Evolutionary conservation across 495 filamentous ascomycete genomes (phyloP), one percentile per base, ranked within the genome.

Genomic region (Choiromyces venosus): DNA sequence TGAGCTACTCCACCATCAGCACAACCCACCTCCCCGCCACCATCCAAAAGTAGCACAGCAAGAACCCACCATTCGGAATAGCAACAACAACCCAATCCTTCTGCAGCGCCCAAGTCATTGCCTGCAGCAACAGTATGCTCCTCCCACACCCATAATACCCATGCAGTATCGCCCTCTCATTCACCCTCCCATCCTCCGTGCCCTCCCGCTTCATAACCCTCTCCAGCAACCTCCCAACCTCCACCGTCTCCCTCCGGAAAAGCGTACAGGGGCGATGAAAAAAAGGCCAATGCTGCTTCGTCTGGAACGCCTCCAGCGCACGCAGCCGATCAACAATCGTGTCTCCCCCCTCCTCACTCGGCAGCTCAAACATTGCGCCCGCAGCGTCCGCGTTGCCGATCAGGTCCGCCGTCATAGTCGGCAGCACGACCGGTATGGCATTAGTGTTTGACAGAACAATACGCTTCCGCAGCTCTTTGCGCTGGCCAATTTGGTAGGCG

Each of bases 371-470:
- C 29, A 98, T 86, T 42, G 86, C 84, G 33, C 93, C 92, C 29
- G 84, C 83, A 19, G 88, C 84, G 18, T 85, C 82, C 37, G 84
- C 74, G 70, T 88, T 83, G 36, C 86, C 79, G 10, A 74, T 70
- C 9, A 70, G 39, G 65, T 78, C 78, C 81, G 91, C 84, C 67
- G 83, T 87, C 71, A 88, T 84, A 16, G 83, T 78, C 2, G 84
- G 86, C 64, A 96, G 78, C 29, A 91, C 85, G 37, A 97, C 88
- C 76, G 88, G 88, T 33, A 97, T 85, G 44, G 95, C 95, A 84
- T 97, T 98, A 79, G 91, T 90, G 83, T 98, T 99, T 83, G 90
- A 95, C 56, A 99, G 87, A 39, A 94, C 89, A 73, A 99, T 91
- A 71, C 91, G 88, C 85, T 96, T 97, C 75, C 93, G 89, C 77